These are phyloP conservation scores for Dendrocalamus latiflorus DNA, from an alignment of 202 grass and related monocot genomes.

Conservation along the genomic window DNA sequence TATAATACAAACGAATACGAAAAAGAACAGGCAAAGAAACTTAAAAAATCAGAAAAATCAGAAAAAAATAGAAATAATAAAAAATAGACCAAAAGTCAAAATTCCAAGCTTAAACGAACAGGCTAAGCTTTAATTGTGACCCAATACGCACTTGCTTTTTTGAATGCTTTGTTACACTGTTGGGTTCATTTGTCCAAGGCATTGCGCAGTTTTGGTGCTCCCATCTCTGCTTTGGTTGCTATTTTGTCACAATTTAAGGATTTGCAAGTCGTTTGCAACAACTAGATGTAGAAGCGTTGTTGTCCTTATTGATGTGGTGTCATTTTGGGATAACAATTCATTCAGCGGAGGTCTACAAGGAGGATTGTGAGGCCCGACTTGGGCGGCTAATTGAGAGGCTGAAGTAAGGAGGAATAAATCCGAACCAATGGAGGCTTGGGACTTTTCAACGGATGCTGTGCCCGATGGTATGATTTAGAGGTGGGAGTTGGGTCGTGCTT, in stretches of 20 bases:
- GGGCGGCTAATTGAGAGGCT: conserved; percentile 36
- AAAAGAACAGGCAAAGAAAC: too few species aligned
- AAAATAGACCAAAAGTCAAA: too few species aligned
- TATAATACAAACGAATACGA: too few species aligned
- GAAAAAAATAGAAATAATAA: too few species aligned
- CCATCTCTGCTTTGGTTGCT: background rate
- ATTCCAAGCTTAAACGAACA: too few species aligned
- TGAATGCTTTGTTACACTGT: background rate
- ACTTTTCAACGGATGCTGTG: conserved; percentile 29
- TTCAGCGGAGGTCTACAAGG: conserved; percentile 1
- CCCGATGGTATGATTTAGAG: conserved; percentile 47
- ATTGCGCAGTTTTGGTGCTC: background rate
- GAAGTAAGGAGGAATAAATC: conserved; percentile 48
- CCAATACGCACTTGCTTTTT: background rate
- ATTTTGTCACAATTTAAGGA: background rate
- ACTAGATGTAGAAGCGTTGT: background rate
- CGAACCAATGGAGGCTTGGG: conserved; percentile 37
- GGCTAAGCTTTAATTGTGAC: too few species aligned
- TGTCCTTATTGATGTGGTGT: background rate
- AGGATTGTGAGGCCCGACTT: conserved; percentile 28
- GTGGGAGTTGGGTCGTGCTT: too few species aligned
- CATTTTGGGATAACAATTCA: conserved; percentile 12
- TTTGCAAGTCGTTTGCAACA: background rate
- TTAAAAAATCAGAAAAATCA: too few species aligned
- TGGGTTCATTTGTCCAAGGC: background rate